Percentiles rank a stretch among this genome's conserved stretches.
These are phyloP conservation scores for Wickerhamomyces bisporus DNA, from an alignment of 805 yeast genomes.

Conservation along the genomic window DNA sequence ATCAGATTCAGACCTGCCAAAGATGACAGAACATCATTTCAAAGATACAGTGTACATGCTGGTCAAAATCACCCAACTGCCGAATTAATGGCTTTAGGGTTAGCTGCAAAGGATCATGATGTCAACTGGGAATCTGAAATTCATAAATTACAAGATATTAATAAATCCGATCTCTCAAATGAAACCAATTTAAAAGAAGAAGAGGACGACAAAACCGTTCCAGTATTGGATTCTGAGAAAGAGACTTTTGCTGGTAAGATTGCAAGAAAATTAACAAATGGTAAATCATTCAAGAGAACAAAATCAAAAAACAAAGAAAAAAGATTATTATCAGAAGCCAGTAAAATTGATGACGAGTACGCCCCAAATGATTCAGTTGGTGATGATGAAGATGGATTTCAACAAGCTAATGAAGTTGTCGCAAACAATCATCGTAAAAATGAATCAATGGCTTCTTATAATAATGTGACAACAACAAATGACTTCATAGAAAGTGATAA, in stretches of 20 bases:
- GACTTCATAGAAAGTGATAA: slow-evolving; percentile 17
- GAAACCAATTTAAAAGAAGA: slow-evolving; percentile 13
- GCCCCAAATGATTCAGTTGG: not conserved
- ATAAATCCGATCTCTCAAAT: slow-evolving; percentile 8
- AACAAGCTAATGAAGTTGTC: slow-evolving; percentile 2
- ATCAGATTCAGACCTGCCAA: slow-evolving; percentile 82
- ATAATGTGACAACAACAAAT: slow-evolving; percentile 13
- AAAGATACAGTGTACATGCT: slow-evolving; percentile 33
- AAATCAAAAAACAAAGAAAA: slow-evolving; percentile 11
- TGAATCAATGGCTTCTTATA: slow-evolving; percentile 14
- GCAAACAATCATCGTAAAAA: slow-evolving; percentile 10
- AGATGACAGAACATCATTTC: slow-evolving; percentile 92
- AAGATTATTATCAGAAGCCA: slow-evolving; percentile 10
- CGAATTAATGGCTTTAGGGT: slow-evolving; percentile 69
- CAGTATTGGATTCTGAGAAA: slow-evolving; percentile 29
- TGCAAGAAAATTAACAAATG: slow-evolving; percentile 37
- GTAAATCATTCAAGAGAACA: slow-evolving; percentile 16
- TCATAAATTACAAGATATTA: slow-evolving; percentile 17
- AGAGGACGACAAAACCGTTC: slow-evolving; percentile 24
- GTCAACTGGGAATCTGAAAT: slow-evolving; percentile 64
- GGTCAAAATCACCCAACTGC: slow-evolving; percentile 30
- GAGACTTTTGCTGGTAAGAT: slow-evolving; percentile 38
- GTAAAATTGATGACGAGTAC: slow-evolving; percentile 2
- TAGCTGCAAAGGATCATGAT: slow-evolving; percentile 78
- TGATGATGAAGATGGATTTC: slow-evolving; percentile 7